Percentiles rank a stretch among this genome's conserved stretches.
Conservation (phyloP, 352 stramenopile genomes). For the Phytophthora citrophthora region DNA sequence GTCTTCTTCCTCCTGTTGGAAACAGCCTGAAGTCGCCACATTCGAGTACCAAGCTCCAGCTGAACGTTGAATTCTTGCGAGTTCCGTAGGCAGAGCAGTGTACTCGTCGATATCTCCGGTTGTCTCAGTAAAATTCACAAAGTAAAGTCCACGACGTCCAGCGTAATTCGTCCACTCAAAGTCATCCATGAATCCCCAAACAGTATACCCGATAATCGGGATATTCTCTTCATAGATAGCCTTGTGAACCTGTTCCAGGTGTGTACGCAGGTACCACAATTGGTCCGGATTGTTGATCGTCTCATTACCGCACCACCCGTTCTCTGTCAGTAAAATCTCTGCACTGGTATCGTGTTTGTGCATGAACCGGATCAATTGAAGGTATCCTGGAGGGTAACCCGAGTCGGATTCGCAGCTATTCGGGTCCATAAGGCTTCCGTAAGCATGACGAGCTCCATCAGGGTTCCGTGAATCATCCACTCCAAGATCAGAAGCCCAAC, state of each 20-base stretch:
- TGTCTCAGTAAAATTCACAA: slow-evolving; percentile 53
- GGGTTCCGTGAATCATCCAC: slow-evolving; percentile 42
- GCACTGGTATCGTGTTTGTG: slow-evolving; percentile 49
- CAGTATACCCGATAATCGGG: slow-evolving; percentile 90
- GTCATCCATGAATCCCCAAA: slow-evolving; percentile 73
- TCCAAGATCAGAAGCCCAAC: slow-evolving; percentile 51
- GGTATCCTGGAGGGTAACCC: slow-evolving; percentile 59
- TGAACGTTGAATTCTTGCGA: slow-evolving; percentile 50
- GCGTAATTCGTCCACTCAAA: slow-evolving; percentile 45
- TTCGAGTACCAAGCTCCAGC: slow-evolving; percentile 49
- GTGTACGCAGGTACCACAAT: slow-evolving; percentile 61
- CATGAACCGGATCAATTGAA: slow-evolving; percentile 58
- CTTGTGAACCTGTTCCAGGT: slow-evolving; percentile 62
- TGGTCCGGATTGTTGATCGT: slow-evolving; percentile 64
- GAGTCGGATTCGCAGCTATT: slow-evolving; percentile 29
- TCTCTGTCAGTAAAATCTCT: slow-evolving; percentile 65
- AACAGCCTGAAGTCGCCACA: slow-evolving; percentile 34
- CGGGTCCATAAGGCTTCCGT: slow-evolving; percentile 43
- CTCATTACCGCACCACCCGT: slow-evolving; percentile 69
- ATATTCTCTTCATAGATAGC: slow-evolving; percentile 56
- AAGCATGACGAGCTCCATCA: slow-evolving; percentile 33
- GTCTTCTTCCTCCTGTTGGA: slow-evolving; percentile 39
- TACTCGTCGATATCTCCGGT: slow-evolving; percentile 42
- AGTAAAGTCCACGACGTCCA: slow-evolving; percentile 63
- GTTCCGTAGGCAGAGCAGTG: slow-evolving; percentile 20